Evolutionary conservation across 2,329 filamentous ascomycete species (phyloP).

Genomic region (Neonectria coccinea): DNA sequence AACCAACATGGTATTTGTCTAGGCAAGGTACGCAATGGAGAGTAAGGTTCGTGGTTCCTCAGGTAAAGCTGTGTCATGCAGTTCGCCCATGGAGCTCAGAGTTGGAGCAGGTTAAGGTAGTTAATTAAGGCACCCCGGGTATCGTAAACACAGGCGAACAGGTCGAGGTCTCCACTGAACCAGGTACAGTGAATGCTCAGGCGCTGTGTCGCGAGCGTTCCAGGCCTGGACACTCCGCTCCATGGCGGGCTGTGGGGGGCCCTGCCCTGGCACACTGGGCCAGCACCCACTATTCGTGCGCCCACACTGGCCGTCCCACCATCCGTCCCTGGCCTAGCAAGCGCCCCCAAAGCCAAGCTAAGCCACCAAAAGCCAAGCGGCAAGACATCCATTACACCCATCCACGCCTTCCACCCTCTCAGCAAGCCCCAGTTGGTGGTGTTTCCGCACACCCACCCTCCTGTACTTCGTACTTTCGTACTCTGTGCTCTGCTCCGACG

Average conservation of each 20-base stretch:
- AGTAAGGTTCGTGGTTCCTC: neutral
- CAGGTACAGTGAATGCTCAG: constrained; percentile 27
- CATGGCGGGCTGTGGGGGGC: constrained; percentile 11
- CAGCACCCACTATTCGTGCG: constrained; percentile 25
- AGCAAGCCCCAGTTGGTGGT: constrained; percentile 5
- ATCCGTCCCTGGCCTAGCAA: constrained; percentile 36
- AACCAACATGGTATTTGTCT: neutral
- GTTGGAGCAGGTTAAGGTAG: neutral
- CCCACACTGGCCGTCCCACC: constrained; percentile 26
- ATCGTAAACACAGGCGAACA: neutral
- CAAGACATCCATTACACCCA: constrained; percentile 17
- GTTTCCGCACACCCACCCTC: constrained; percentile 14
- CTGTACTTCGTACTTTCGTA: constrained; percentile 12
- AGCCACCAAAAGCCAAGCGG: constrained; percentile 37
- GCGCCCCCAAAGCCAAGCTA: constrained; percentile 27
- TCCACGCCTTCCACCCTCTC: constrained; percentile 11
- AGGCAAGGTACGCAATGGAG: neutral
- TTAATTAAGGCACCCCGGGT: too few relatives aligned
- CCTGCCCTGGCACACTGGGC: neutral
- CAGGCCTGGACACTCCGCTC: constrained; percentile 14
- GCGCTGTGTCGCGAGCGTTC: constrained; percentile 26
- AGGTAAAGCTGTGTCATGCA: neutral
- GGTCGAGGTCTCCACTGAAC: neutral
- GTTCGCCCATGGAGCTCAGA: neutral
- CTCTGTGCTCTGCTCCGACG: constrained; percentile 18